Percentiles rank a stretch among this genome's conserved stretches.
Conservation (phyloP, 345 rosid species). For the Hibiscus mutabilis region DNA sequence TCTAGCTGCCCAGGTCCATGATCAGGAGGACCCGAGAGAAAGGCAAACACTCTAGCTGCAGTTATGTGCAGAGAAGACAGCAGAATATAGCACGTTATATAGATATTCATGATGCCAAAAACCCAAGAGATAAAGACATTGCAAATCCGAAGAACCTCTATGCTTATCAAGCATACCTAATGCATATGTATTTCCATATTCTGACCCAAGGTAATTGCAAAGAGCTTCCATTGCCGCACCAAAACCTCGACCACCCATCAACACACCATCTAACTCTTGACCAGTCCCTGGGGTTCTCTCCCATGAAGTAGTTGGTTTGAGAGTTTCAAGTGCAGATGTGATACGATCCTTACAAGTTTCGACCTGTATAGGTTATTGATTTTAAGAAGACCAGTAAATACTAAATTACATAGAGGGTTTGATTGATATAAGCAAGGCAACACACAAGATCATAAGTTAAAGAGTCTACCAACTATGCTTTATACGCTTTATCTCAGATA, state of each 20-base stretch:
- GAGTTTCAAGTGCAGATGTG: constrained; percentile 88
- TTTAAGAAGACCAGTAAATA: constrained; percentile 10
- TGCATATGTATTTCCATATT: constrained; percentile 90
- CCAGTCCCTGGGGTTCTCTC: constrained; percentile 81
- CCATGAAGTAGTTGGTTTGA: constrained; percentile 94
- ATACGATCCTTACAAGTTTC: constrained; percentile 89
- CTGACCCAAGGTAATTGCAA: constrained; percentile 88
- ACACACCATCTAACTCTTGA: constrained; percentile 74
- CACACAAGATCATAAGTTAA: background rate
- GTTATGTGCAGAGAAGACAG: constrained; percentile 18
- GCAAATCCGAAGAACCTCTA: constrained; percentile 18
- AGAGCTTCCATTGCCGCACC: constrained; percentile 97
- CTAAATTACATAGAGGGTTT: background rate
- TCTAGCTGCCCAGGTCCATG: constrained; percentile 97
- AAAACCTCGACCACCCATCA: constrained; percentile 98
- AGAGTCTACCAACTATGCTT: background rate
- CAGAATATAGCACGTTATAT: constrained; percentile 2
- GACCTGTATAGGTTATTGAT: constrained; percentile 37
- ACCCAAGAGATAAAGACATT: background rate
- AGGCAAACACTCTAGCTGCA: constrained; percentile 96
- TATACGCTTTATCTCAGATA: background rate
- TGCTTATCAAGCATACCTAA: constrained; percentile 50
- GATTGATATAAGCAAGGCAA: background rate
- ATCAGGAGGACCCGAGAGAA: constrained; percentile 98
- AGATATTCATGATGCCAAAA: background rate